Evolutionary conservation across 148 eudicot species (phyloP), one percentile per base, ranked within the genome.

Genomic region (Cornus florida): DNA sequence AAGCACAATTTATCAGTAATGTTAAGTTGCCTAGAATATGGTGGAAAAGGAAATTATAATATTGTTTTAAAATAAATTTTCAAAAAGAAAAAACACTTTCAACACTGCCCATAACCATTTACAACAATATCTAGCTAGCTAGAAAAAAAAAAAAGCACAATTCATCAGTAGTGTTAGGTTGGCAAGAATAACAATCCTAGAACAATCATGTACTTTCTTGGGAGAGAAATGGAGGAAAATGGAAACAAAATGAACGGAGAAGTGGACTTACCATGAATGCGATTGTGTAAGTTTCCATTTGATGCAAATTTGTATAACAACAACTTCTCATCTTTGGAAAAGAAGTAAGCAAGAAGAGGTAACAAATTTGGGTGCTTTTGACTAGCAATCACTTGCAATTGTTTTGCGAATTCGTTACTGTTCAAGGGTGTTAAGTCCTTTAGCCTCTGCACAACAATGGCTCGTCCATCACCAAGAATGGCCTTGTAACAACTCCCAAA

Each of bases 401-500:
- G 83, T 24, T 71, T 82, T 38, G 71, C 23, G 72, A 88, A 88
- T 12, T 88, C 90, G 8, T 74, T 78, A 1, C 43, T 50, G 64
- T 59, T 88, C 59, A 88, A 65, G 12, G 86, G 90, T 33, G 77
- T 88, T 85, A 88, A 80, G 53, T 88, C 86, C 83, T 82, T 81
- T 24, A 85, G 67, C 46, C 90, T 22, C 71, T 88, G 85, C 70
- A 88, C 90, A 1, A 83, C 85, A 56, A 88, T 84, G 32, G 75
- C 79, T 13, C 60, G 62, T 17, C 88, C 86, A 43, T 41, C 74
- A 32, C 67, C 81, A 39, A 88, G 20, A 69, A 75, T 66, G 19
- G 88, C 90, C 73, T 80, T 88, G 39, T 88, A 88, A 35, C 82
- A 72, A 33, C 81, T 88, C 10, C 88, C 90, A 19, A 85, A 83